These are phyloP conservation scores for Macrotyloma uniflorum DNA, from an alignment of 306 rosid species.

Conservation along the genomic window DNA sequence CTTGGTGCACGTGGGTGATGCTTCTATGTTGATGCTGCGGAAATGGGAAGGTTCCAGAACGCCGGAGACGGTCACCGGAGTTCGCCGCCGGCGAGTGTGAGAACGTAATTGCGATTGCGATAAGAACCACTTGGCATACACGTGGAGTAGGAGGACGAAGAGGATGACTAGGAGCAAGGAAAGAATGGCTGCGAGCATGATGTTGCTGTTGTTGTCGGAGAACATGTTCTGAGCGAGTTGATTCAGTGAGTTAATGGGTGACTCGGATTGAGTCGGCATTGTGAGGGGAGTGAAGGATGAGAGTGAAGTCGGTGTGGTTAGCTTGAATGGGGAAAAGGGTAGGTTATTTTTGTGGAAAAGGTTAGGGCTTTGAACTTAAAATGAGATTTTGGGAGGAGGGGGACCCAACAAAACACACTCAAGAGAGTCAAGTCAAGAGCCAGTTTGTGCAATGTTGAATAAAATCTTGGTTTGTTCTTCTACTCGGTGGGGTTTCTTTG, in stretches of 20 bases:
- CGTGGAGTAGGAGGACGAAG: constrained; percentile 89
- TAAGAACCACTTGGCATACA: constrained; percentile 83
- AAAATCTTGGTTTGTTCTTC: constrained; percentile 6
- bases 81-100: constrained; percentile 26
- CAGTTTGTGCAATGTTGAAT: background rate
- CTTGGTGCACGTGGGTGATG: constrained; percentile 49
- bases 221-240: constrained; percentile 55
- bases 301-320: background rate
- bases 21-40: constrained; percentile 45
- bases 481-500: background rate
- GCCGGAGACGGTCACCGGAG: constrained; percentile 49
- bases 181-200: constrained; percentile 78
- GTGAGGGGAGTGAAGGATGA: background rate
- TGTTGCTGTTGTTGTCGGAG: constrained; percentile 63
- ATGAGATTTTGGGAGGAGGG: background rate
- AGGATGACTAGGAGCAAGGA: constrained; percentile 79
- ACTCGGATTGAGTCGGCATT: constrained; percentile 45
- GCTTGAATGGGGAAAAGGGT: constrained; percentile 29
- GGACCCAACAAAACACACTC: background rate
- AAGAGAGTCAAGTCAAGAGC: background rate
- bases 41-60: constrained; percentile 49
- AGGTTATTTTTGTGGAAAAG: background rate
- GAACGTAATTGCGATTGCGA: constrained; percentile 45
- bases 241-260: constrained; percentile 46
- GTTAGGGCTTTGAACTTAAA: constrained; percentile 22